Evolutionary conservation across 176 grass and related monocot species (phyloP).

Genomic region (barley (Hordeum vulgare)): DNA sequence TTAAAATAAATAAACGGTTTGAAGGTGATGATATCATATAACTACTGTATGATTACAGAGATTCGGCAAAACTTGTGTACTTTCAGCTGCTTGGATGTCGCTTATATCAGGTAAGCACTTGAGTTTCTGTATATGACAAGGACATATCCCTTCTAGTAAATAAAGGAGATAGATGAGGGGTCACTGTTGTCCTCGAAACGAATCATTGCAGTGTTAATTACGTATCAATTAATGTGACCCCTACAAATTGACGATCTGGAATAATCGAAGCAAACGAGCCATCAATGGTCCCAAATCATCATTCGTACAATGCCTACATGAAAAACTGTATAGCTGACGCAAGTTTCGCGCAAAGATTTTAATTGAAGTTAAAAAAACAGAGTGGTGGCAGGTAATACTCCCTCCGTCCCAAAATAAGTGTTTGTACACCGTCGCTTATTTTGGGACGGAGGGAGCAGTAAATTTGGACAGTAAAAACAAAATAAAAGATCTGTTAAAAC

Average conservation of each 20-base stretch:
- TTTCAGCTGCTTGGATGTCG: background rate
- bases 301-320: background rate
- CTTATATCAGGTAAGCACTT: background rate
- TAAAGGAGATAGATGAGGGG: background rate
- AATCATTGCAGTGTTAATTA: background rate
- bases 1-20: background rate
- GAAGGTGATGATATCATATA: background rate
- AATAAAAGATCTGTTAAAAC: background rate
- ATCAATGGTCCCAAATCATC: background rate
- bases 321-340: background rate
- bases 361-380: background rate
- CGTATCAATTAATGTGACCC: background rate
- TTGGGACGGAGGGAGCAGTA: no score
- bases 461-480: background rate
- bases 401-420: no score
- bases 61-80: background rate
- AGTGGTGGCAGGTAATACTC: background rate
- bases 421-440: no score
- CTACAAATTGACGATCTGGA: conserved; percentile 26
- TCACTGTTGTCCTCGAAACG: background rate
- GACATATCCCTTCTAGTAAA: background rate
- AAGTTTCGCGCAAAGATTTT: background rate
- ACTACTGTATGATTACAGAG: background rate
- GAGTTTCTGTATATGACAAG: background rate
- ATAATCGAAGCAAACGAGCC: background rate